phyloP scores from a whole-genome alignment of 495 filamentous ascomycete species.

The Cenococcum geophilum region DNA sequence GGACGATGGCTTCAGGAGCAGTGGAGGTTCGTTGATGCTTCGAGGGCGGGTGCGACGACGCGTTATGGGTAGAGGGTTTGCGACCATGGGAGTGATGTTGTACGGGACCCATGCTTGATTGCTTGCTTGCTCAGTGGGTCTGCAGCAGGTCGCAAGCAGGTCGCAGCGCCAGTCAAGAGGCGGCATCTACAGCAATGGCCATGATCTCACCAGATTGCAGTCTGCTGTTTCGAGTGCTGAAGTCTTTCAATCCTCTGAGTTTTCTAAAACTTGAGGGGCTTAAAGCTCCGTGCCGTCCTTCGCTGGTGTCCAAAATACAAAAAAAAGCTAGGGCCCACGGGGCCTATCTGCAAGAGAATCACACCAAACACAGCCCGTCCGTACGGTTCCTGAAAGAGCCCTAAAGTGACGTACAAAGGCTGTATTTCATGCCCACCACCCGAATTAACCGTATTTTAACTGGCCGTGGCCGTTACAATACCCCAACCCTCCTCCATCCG shows the following conservation, averaged over 20 bases:
- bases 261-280: not conserved
- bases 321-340: not conserved
- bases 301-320: not conserved
- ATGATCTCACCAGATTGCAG: not conserved
- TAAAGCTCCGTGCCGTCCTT: not conserved
- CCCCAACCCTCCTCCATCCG: too few relatives aligned
- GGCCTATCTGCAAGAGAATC: not conserved
- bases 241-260: not conserved
- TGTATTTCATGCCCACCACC: too few relatives aligned
- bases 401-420: not conserved
- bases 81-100: slow-evolving; percentile 3
- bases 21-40: slow-evolving; percentile 24
- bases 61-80: not conserved
- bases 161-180: too few relatives aligned
- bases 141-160: too few relatives aligned
- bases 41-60: slow-evolving; percentile 7
- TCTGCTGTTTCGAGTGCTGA: not conserved
- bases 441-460: too few relatives aligned
- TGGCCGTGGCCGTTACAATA: too few relatives aligned
- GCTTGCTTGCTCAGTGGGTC: not conserved
- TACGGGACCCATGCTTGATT: not conserved
- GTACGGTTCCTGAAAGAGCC: not conserved
- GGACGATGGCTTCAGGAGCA: slow-evolving; percentile 13
- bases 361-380: not conserved
- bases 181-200: not conserved